These are phyloP conservation scores for Candida taoyuanica DNA, from an alignment of 805 yeast genomes.

Conservation along the genomic window DNA sequence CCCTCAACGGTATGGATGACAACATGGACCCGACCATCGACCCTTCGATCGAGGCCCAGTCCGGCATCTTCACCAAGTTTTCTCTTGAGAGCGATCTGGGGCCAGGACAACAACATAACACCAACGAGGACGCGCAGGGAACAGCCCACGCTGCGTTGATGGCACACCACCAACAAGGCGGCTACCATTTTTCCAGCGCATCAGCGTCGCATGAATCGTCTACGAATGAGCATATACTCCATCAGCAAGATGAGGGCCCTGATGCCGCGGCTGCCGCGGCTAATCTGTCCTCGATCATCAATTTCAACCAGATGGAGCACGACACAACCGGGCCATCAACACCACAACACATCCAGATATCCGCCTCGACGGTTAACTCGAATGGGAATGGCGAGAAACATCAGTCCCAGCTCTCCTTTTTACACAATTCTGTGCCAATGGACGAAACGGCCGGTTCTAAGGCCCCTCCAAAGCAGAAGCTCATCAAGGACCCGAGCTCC, in stretches of 20 bases:
- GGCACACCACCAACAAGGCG: constrained; percentile 11
- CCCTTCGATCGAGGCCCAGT: constrained; percentile 22
- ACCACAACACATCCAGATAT: neutral
- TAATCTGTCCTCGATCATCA: constrained; percentile 24
- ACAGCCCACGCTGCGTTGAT: constrained; percentile 12
- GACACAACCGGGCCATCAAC: constrained; percentile 1
- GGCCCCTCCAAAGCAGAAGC: constrained; percentile 15
- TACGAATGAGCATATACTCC: too few relatives aligned
- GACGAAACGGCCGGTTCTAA: neutral
- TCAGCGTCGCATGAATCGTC: too few relatives aligned
- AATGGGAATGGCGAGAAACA: neutral
- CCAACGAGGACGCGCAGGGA: constrained; percentile 6
- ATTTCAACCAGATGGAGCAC: constrained; percentile 18
- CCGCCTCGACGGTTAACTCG: too few relatives aligned
- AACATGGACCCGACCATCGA: constrained; percentile 23
- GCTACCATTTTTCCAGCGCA: constrained; percentile 1
- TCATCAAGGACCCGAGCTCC: constrained; percentile 20
- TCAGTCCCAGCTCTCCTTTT: constrained; percentile 13
- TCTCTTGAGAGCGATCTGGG: constrained; percentile 14
- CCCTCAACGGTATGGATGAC: constrained; percentile 1
- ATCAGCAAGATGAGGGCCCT: neutral
- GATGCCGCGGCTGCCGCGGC: constrained; percentile 24
- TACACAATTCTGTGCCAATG: constrained; percentile 11
- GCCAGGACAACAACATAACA: constrained; percentile 6
- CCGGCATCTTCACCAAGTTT: constrained; percentile 21